Evolutionary conservation across 2,329 filamentous ascomycete species (phyloP).

Genomic region (Cadophora luteo-olivacea): DNA sequence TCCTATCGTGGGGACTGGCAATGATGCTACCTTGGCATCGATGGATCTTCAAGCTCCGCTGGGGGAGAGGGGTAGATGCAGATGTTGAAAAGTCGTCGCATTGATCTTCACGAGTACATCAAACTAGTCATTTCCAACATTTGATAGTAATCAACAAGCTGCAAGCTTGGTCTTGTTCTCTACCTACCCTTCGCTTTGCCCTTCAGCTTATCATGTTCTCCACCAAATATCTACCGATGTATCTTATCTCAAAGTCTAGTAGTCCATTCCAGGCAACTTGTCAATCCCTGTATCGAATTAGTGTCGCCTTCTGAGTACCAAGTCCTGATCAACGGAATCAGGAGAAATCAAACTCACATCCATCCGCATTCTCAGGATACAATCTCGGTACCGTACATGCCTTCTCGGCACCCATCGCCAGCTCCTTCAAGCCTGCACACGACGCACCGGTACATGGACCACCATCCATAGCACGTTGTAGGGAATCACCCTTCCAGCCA

Average conservation of each 20-base stretch:
- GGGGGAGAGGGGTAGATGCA: background rate
- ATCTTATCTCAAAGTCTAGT: background rate
- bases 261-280: conserved; percentile 7
- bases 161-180: too few relatives aligned
- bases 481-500: conserved; percentile 56
- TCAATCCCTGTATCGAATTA: conserved; percentile 1
- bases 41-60: background rate
- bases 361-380: conserved; percentile 56
- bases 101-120: background rate
- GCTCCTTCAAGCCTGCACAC: conserved; percentile 52
- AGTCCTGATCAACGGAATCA: too few relatives aligned
- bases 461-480: conserved; percentile 57
- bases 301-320: background rate
- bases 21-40: conserved; percentile 41
- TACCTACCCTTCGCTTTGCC: too few relatives aligned
- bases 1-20: conserved; percentile 17
- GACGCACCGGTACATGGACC: conserved; percentile 53
- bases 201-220: too few relatives aligned
- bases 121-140: too few relatives aligned
- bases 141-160: too few relatives aligned
- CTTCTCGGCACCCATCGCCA: conserved; percentile 53
- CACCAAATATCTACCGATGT: too few relatives aligned
- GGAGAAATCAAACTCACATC: conserved; percentile 47
- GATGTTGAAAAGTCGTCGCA: background rate
- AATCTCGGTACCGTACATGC: conserved; percentile 54